phyloP scores from a whole-genome alignment of 1,284 basidiomycete genomes.

The Serendipita sp. region DNA sequence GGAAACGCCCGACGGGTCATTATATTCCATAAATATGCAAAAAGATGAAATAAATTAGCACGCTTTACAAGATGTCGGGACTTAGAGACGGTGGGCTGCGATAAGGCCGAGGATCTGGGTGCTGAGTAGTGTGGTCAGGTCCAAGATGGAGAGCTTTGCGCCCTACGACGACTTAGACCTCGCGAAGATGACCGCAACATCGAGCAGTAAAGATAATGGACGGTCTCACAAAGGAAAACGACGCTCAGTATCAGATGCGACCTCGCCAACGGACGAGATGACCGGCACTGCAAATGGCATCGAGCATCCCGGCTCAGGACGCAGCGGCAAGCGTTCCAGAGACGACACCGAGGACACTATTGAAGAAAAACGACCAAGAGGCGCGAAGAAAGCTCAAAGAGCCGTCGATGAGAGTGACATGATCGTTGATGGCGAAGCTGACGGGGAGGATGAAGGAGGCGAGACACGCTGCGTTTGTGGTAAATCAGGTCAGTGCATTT shows the following conservation, averaged over 20 bases:
- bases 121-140: too few relatives aligned
- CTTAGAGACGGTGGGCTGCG: too few relatives aligned
- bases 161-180: too few relatives aligned
- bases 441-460: slow-evolving; percentile 57
- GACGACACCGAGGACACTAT: background rate
- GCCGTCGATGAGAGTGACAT: slow-evolving; percentile 12
- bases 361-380: background rate
- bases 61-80: too few relatives aligned
- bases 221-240: background rate
- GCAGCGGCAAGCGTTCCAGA: background rate
- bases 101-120: too few relatives aligned
- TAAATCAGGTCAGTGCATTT: slow-evolving; percentile 52
- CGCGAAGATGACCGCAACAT: background rate
- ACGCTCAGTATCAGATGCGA: background rate
- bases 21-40: too few relatives aligned
- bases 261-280: background rate
- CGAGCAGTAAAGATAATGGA: background rate
- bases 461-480: slow-evolving; percentile 93
- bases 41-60: too few relatives aligned
- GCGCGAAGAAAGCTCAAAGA: slow-evolving; percentile 13
- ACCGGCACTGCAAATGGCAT: background rate
- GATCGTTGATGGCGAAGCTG: slow-evolving; percentile 28
- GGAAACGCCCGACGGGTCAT: too few relatives aligned
- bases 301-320: background rate
- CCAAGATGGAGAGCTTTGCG: too few relatives aligned